These are phyloP conservation scores for Obelidium mucronatum DNA, from an alignment of 192 early-diverging fungal genomes.

Conservation along the genomic window DNA sequence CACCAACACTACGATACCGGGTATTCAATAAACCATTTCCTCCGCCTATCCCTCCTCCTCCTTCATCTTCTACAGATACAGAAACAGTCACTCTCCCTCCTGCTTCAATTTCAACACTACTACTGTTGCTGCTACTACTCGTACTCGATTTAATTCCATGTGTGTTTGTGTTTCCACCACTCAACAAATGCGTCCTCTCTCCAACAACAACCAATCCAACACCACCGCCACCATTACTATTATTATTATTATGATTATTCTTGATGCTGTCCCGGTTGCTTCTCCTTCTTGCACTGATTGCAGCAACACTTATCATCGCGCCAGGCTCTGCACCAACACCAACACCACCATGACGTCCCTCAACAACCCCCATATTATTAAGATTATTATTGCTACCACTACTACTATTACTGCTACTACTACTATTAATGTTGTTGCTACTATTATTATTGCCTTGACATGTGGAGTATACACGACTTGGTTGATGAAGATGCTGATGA, in stretches of 20 bases:
- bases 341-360: background rate
- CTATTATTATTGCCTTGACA: too few relatives aligned
- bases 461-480: background rate
- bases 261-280: background rate
- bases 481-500: background rate
- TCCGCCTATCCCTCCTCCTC: background rate
- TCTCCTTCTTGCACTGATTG: background rate
- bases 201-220: background rate
- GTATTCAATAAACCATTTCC: too few relatives aligned
- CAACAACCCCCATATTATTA: too few relatives aligned
- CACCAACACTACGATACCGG: too few relatives aligned
- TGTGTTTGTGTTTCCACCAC: too few relatives aligned
- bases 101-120: slow-evolving; percentile 10
- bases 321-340: background rate
- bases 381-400: too few relatives aligned
- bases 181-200: slow-evolving; percentile 10
- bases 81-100: slow-evolving; percentile 19
- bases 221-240: background rate
- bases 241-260: background rate
- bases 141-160: too few relatives aligned
- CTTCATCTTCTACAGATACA: slow-evolving; percentile 14
- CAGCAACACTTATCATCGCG: background rate
- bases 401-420: too few relatives aligned
- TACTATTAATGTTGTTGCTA: too few relatives aligned
- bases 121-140: background rate